These are phyloP conservation scores for Lepidium campestre DNA, from an alignment of 441 rosid genomes.

Conservation along the genomic window DNA sequence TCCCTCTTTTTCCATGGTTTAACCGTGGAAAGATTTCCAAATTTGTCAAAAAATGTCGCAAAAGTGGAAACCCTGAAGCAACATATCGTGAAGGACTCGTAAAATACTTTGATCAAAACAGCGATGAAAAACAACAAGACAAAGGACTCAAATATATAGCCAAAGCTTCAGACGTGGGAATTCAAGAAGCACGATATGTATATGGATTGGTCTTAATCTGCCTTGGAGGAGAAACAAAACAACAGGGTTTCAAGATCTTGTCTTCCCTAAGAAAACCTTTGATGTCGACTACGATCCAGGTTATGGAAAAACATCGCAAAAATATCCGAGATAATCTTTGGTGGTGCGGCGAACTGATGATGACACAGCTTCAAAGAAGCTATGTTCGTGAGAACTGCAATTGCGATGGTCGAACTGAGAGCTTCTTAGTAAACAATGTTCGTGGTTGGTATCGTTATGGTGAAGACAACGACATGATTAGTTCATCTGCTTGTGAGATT, in stretches of 20 bases:
- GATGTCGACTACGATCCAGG: not conserved
- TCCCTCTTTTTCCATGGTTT: not conserved
- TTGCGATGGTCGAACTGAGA: not conserved
- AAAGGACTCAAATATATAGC: not conserved
- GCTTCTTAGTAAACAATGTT: not conserved
- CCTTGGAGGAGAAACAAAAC: not conserved
- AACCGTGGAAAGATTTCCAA: not conserved
- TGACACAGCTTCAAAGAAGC: not conserved
- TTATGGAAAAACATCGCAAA: not conserved
- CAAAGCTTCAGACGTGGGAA: not conserved
- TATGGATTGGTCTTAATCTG: slow-evolving; percentile 4
- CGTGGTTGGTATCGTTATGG: not conserved
- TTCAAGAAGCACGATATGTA: not conserved
- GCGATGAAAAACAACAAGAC: not conserved
- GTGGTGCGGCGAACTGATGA: not conserved
- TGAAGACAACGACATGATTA: not conserved
- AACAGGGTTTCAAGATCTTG: not conserved
- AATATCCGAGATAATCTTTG: not conserved
- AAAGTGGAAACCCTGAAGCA: not conserved
- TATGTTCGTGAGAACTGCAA: not conserved
- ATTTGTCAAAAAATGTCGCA: not conserved
- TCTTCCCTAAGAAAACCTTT: not conserved
- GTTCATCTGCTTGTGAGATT: not conserved
- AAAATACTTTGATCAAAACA: not conserved
- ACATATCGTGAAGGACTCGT: not conserved